These are phyloP conservation scores for Hsuehochloa calcarea DNA, from an alignment of 176 grass and related monocot genomes.

Conservation along the genomic window DNA sequence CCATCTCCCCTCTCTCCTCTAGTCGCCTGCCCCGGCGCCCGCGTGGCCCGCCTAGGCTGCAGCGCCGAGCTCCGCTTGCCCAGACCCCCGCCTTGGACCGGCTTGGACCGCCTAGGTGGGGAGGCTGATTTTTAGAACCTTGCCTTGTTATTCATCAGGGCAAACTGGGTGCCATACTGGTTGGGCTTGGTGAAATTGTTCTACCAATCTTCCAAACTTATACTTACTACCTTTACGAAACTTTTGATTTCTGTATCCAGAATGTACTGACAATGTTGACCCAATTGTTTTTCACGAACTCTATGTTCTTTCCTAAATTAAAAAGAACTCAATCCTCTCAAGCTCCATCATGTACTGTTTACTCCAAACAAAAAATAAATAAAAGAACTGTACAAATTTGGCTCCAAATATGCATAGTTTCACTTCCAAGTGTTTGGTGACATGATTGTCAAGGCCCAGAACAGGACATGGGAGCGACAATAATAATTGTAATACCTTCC, in stretches of 20 bases:
- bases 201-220: background rate
- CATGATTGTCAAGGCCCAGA: background rate
- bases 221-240: background rate
- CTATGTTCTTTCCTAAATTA: background rate
- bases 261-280: background rate
- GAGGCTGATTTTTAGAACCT: no score
- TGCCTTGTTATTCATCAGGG: background rate
- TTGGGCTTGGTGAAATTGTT: constrained; percentile 4
- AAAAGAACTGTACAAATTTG: background rate
- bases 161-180: background rate
- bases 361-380: background rate
- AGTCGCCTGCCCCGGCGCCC: no score
- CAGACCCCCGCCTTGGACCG: no score
- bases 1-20: no score
- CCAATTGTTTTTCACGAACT: background rate
- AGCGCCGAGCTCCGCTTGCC: no score
- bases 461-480: background rate
- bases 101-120: no score
- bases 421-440: background rate
- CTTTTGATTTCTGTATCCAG: background rate
- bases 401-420: background rate
- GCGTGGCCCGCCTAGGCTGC: fast-evolving
- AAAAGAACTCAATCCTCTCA: background rate
- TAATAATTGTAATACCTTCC: background rate
- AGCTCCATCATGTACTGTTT: background rate